Evolutionary conservation across 2,329 filamentous ascomycete species (phyloP).

Genomic region (Fusarium zealandicum): DNA sequence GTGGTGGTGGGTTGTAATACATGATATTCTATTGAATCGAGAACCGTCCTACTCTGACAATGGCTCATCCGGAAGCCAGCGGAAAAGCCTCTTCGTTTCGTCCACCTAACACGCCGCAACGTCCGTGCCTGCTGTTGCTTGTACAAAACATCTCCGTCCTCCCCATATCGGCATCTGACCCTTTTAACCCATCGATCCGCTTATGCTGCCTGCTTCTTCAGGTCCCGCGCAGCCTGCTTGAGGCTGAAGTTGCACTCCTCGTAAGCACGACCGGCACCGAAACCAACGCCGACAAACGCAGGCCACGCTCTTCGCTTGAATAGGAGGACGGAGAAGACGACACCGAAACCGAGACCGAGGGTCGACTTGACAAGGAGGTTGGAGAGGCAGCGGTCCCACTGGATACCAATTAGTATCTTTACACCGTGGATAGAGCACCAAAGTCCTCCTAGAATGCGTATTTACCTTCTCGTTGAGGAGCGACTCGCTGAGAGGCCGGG

Average conservation of each 20-base stretch:
- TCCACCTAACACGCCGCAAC: constrained; percentile 32
- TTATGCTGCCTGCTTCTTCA: constrained; percentile 60
- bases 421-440: not conserved
- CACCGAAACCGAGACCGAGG: constrained; percentile 94
- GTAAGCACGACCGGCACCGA: constrained; percentile 95
- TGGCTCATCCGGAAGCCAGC: constrained; percentile 36
- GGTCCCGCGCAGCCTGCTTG: constrained; percentile 66
- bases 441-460: not conserved
- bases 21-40: constrained; percentile 45
- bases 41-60: constrained; percentile 40
- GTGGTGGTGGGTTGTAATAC: constrained; percentile 43
- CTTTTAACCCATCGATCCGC: constrained; percentile 2
- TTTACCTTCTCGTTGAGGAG: constrained; percentile 98
- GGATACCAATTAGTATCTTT: constrained; percentile 34
- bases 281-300: constrained; percentile 91
- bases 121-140: constrained; percentile 38
- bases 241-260: constrained; percentile 93
- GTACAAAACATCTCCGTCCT: constrained; percentile 28
- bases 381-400: constrained; percentile 99
- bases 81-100: constrained; percentile 27
- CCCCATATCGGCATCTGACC: constrained; percentile 3
- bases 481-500: constrained; percentile 93
- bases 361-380: constrained; percentile 96
- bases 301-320: constrained; percentile 99
- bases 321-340: constrained; percentile 97